Evolutionary conservation across 2,329 filamentous ascomycete genomes (phyloP).

Genomic region (Pestalotiopsis sp.): DNA sequence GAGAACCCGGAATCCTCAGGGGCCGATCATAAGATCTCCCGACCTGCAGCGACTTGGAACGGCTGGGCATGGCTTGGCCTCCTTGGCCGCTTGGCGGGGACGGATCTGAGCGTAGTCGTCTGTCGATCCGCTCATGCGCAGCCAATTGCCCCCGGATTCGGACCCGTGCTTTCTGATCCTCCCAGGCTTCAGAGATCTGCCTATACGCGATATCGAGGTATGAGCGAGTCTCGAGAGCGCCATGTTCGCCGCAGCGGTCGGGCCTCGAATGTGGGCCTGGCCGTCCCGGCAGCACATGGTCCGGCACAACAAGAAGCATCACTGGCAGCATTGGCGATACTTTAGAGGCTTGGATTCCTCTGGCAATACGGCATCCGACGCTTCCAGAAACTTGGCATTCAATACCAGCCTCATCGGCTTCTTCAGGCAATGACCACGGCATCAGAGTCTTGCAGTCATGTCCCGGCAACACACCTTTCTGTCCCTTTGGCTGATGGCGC

Average conservation of each 20-base stretch:
- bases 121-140: slow-evolving; percentile 2
- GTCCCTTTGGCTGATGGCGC: background rate
- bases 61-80: background rate
- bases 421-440: background rate
- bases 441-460: background rate
- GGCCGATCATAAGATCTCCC: background rate
- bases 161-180: background rate
- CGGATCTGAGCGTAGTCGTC: background rate
- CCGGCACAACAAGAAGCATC: background rate
- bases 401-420: background rate
- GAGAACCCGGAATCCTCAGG: background rate
- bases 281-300: background rate
- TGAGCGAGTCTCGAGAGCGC: background rate
- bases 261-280: background rate
- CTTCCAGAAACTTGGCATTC: background rate
- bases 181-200: background rate
- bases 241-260: background rate
- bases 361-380: background rate
- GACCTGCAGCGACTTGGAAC: background rate
- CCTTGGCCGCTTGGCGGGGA: slow-evolving; percentile 5
- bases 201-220: background rate
- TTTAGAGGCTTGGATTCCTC: background rate
- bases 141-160: background rate
- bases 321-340: background rate
- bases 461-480: background rate